Percentiles rank a stretch among this genome's conserved stretches.
Conservation (phyloP, 495 filamentous ascomycete genomes). For the Penicillium roqueforti region DNA sequence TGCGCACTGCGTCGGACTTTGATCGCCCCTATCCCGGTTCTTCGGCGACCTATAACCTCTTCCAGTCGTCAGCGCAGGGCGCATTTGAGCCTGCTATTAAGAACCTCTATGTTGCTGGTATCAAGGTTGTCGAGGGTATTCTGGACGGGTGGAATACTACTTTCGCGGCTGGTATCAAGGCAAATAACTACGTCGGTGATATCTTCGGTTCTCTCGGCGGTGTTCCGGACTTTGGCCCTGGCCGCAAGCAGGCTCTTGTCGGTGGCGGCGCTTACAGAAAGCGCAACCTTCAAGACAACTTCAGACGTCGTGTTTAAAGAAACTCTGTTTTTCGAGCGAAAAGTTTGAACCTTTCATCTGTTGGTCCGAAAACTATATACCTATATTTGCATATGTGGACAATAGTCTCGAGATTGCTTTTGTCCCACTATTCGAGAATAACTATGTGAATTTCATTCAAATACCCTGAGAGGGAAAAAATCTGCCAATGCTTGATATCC, state of each 20-base stretch:
- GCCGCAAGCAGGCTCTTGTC: slow-evolving; percentile 27
- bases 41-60: slow-evolving; percentile 51
- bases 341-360: background rate
- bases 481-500: slow-evolving; percentile 62
- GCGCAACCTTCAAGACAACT: slow-evolving; percentile 14
- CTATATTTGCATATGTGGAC: background rate
- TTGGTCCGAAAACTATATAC: background rate
- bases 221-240: slow-evolving; percentile 61
- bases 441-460: slow-evolving; percentile 18
- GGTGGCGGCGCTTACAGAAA: slow-evolving; percentile 31
- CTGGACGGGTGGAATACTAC: slow-evolving; percentile 53
- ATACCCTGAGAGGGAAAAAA: slow-evolving; percentile 55
- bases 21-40: slow-evolving; percentile 61
- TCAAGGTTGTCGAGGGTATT: slow-evolving; percentile 65
- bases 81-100: slow-evolving; percentile 54
- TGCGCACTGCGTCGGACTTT: slow-evolving; percentile 72
- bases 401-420: background rate
- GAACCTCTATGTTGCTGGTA: slow-evolving; percentile 66
- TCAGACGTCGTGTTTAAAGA: slow-evolving; percentile 11
- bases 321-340: no score
- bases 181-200: slow-evolving; percentile 69
- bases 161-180: slow-evolving; percentile 55
- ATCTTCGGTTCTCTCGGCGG: slow-evolving; percentile 66
- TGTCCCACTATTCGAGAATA: background rate
- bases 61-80: slow-evolving; percentile 51